Conservation (phyloP, 1,139 yeast genomes). For the Yamadazyma triangularis region DNA sequence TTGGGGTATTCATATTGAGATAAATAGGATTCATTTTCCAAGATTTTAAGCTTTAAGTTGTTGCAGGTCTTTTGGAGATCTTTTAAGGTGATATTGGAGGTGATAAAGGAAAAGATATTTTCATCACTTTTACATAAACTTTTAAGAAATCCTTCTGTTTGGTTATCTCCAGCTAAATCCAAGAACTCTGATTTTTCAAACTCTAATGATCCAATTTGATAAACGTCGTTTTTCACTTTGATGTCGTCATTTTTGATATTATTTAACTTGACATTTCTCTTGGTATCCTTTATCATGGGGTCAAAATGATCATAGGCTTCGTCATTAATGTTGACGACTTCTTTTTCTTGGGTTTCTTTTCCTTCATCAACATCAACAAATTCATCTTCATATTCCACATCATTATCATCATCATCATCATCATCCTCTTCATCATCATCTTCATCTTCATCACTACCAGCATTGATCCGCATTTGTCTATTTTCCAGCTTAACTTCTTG, state of each 20-base stretch:
- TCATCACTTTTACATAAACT: constrained; percentile 43
- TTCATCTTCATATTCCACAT: no score
- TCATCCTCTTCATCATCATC: constrained; percentile 5
- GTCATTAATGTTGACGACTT: not conserved
- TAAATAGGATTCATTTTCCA: constrained; percentile 29
- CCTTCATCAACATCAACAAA: no score
- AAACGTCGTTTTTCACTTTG: constrained; percentile 25
- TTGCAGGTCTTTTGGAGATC: constrained; percentile 47
- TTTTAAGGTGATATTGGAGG: constrained; percentile 40
- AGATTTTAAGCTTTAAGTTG: constrained; percentile 31
- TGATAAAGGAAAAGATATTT: constrained; percentile 42
- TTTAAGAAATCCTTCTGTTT: constrained; percentile 49
- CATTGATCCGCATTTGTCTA: no score
- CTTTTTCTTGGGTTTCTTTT: no score
- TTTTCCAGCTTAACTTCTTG: constrained; percentile 4
- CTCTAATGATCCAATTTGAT: constrained; percentile 51
- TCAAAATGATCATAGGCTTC: constrained; percentile 4
- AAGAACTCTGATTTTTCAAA: constrained; percentile 49
- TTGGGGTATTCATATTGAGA: constrained; percentile 38
- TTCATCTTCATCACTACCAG: no score
- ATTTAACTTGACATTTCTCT: constrained; percentile 5
- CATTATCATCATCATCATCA: constrained; percentile 3
- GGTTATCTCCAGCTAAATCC: constrained; percentile 44
- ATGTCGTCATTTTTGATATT: constrained; percentile 12
- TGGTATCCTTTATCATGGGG: not conserved